Evolutionary conservation across 139 green algal species (phyloP).

Genomic region (Yamagishiella unicocca): DNA sequence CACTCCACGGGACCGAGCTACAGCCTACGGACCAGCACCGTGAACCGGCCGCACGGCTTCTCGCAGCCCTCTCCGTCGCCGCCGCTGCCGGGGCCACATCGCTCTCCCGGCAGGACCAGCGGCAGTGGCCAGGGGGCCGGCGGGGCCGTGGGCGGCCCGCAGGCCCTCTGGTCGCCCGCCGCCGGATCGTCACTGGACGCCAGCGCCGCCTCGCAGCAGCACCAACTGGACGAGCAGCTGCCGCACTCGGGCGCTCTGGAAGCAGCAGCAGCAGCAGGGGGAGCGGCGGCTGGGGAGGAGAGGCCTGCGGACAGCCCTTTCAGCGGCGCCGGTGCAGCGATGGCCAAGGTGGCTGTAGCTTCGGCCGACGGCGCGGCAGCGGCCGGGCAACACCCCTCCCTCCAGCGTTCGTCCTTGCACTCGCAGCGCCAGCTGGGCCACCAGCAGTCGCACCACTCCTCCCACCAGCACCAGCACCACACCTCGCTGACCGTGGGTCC

Average conservation of each 20-base stretch:
- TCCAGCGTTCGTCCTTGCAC: neutral
- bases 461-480: neutral
- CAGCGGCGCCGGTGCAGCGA: too few species aligned
- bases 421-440: neutral
- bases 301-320: too few species aligned
- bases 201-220: conserved; percentile 1
- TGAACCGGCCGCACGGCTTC: neutral
- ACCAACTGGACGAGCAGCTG: too few species aligned
- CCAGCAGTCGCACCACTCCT: neutral
- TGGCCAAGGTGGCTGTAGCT: too few species aligned
- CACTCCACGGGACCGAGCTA: neutral
- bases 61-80: neutral
- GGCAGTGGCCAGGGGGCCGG: neutral
- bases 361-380: too few species aligned
- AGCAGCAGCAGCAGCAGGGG: too few species aligned
- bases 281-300: too few species aligned
- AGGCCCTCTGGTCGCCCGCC: neutral
- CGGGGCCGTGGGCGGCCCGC: neutral
- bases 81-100: neutral
- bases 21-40: conserved; percentile 2
- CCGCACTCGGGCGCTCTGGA: too few species aligned
- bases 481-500: too few species aligned
- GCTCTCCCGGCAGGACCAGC: neutral
- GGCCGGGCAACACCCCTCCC: too few species aligned
- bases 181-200: neutral